Evolutionary conservation across 176 grass and related monocot species (phyloP).

Genomic region (Oryza brachyantha): DNA sequence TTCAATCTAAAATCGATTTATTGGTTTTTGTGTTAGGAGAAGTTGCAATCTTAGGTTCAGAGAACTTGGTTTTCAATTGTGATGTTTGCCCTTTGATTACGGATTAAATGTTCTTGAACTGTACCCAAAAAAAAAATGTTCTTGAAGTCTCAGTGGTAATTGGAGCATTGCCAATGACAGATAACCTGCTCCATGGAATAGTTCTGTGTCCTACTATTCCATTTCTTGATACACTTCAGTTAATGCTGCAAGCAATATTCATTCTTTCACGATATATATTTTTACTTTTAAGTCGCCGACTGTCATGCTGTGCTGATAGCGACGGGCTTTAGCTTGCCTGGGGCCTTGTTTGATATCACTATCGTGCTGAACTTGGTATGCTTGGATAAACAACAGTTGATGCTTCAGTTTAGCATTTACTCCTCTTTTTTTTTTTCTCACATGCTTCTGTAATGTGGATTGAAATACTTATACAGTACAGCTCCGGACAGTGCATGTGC

Average conservation of each 20-base stretch:
- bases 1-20: too few species aligned
- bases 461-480: not conserved
- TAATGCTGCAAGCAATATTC: not conserved
- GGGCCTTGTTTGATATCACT: not conserved
- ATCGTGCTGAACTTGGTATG: not conserved
- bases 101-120: too few species aligned
- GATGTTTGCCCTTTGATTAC: too few species aligned
- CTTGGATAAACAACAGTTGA: not conserved
- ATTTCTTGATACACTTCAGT: not conserved
- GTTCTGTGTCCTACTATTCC: not conserved
- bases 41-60: too few species aligned
- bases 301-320: not conserved
- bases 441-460: not conserved
- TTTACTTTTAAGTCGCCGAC: not conserved
- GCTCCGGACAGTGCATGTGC: not conserved
- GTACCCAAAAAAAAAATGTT: too few species aligned
- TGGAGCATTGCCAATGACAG: conserved; percentile 67
- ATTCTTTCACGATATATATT: not conserved
- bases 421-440: not conserved
- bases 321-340: not conserved
- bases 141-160: too few species aligned
- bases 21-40: too few species aligned
- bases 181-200: not conserved
- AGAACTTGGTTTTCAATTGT: too few species aligned
- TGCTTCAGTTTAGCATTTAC: not conserved